Base-by-base conservation (phyloP, 2,329 filamentous ascomycete species). In the Capronia epimyces region DNA sequence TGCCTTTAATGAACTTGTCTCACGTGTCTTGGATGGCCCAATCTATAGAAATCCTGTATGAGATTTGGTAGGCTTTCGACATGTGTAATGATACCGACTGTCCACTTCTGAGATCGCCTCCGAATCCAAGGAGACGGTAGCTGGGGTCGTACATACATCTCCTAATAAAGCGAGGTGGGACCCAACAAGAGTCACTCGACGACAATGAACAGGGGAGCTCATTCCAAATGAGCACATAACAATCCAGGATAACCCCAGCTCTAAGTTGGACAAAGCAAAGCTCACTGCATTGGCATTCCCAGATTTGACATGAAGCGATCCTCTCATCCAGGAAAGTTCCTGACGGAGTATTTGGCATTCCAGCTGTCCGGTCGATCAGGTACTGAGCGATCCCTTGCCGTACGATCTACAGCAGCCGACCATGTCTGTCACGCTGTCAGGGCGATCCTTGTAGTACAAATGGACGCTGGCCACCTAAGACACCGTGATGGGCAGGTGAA, bases 321-420 rank as follows among this genome's bases (percentile, higher is more conserved):
- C 6, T 18, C 18, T 5, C 7, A 37, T 18, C 6, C 34, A 37
- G 12, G 15, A 37, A 37, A 13, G 34, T 18, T 20, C 34, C n/a
- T 29, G 34, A 34, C 8, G 15, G 20, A 20, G 18, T 7, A 18
- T 37, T 13, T 37, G 34, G 20, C 34, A 37, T 7, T 37, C 20
- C 15, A 37, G 12, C 18, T 37, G 15, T 18, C 40, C 40, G 29
- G 47, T 43, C 47, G 47, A 49, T 49, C 47, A 49, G 40, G 41
- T 43, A 49, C 47, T 18, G 16, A 36, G n/a, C 13, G 36, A 20
- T 5, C 9, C 6, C 36, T 18, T 39, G 8, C 13, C 20, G 16
- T 7, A 39, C 15, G 20, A 42, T 21, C 24, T 40, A 31, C 49
- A n/a, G 29, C 6, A 42, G 22, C 41, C 13, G 34, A 34, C 21